Evolutionary conservation across 768 basidiomycete species (phyloP).

Genomic region (Rhodotorula taiwanensis): DNA sequence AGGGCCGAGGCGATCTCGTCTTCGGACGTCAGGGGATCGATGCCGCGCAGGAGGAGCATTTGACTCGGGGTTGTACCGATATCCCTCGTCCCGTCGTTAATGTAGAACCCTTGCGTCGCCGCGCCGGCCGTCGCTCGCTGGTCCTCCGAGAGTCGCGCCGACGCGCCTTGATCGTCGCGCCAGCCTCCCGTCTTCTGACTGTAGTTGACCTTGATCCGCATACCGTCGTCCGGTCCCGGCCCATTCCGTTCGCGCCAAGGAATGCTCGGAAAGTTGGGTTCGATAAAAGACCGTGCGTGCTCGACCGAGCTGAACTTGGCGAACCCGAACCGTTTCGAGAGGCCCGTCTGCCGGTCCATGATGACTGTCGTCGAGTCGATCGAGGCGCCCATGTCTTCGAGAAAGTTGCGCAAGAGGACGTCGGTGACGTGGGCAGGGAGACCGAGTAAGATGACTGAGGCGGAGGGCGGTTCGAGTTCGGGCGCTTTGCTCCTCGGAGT

Average conservation of each 20-base stretch:
- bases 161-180: conserved; percentile 57
- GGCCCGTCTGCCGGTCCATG: conserved; percentile 89
- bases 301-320: conserved; percentile 81
- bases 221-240: conserved; percentile 64
- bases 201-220: conserved; percentile 90
- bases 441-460: conserved; percentile 40
- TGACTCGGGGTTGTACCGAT: conserved; percentile 76
- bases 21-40: conserved; percentile 79
- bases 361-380: conserved; percentile 65
- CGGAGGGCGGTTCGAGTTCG: conserved; percentile 33
- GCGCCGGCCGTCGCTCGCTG: conserved; percentile 15
- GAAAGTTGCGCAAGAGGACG: conserved; percentile 42
- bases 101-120: conserved; percentile 49
- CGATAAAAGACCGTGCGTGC: conserved; percentile 83
- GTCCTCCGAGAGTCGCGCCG: conserved; percentile 47
- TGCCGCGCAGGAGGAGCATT: conserved; percentile 79
- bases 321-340: conserved; percentile 93
- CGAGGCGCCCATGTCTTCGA: conserved; percentile 41
- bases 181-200: conserved; percentile 44
- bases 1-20: conserved; percentile 81
- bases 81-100: conserved; percentile 92
- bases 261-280: conserved; percentile 81
- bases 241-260: conserved; percentile 84
- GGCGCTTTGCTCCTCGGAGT: conserved; percentile 5
- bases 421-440: conserved; percentile 36